These are phyloP conservation scores for Coemansia sp. DNA, from an alignment of 192 early-diverging fungal species.

Conservation along the genomic window DNA sequence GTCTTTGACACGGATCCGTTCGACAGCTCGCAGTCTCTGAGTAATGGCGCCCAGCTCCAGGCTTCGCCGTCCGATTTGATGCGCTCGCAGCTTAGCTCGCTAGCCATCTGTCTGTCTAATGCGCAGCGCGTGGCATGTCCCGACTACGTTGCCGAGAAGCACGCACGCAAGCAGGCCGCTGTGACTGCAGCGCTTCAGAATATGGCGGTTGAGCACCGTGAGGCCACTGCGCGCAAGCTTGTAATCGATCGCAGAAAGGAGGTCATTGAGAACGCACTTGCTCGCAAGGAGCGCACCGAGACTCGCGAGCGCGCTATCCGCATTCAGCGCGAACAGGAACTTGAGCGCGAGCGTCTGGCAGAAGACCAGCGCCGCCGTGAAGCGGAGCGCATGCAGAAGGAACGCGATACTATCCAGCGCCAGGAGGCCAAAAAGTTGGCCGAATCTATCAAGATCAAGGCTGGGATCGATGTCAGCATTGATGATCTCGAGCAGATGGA, in stretches of 20 bases:
- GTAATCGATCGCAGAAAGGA: slow-evolving; percentile 89
- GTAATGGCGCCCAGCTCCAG: slow-evolving; percentile 81
- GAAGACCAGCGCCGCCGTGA: slow-evolving; percentile 87
- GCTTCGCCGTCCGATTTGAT: slow-evolving; percentile 87
- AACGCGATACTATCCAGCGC: slow-evolving; percentile 77
- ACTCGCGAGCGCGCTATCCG: slow-evolving; percentile 71
- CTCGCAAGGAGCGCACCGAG: slow-evolving; percentile 82
- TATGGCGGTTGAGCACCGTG: slow-evolving; percentile 80
- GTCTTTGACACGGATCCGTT: slow-evolving; percentile 94
- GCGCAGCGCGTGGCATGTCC: slow-evolving; percentile 86
- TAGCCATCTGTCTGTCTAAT: slow-evolving; percentile 83
- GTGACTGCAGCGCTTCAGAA: slow-evolving; percentile 70
- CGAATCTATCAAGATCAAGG: slow-evolving; percentile 70
- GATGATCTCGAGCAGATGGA: slow-evolving; percentile 83
- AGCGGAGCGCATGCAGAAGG: slow-evolving; percentile 70
- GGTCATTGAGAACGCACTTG: slow-evolving; percentile 68
- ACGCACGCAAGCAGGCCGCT: slow-evolving; percentile 63
- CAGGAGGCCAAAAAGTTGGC: slow-evolving; percentile 83
- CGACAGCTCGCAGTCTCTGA: slow-evolving; percentile 69
- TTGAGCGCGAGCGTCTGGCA: slow-evolving; percentile 73
- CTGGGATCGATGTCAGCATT: slow-evolving; percentile 57
- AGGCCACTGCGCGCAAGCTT: slow-evolving; percentile 70
- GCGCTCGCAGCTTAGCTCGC: slow-evolving; percentile 84
- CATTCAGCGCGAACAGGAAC: slow-evolving; percentile 76
- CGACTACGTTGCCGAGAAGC: slow-evolving; percentile 62